A percentile compares a stretch with the other conserved stretches of the same genome.
These are phyloP conservation scores for Anacardium occidentale DNA, from an alignment of 345 rosid genomes.

Conservation along the genomic window DNA sequence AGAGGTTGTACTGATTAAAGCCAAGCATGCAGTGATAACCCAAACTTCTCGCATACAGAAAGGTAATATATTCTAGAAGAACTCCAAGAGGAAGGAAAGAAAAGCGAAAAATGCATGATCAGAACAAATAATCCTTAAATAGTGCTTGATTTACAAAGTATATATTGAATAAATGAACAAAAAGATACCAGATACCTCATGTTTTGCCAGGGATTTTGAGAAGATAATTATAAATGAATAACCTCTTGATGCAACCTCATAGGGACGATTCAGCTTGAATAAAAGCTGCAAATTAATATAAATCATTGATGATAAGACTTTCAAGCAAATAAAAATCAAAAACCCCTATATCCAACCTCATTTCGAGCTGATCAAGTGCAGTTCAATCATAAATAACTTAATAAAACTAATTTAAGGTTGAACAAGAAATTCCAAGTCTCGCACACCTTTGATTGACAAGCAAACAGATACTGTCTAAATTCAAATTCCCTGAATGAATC, in stretches of 20 bases:
- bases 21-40: conserved; percentile 89
- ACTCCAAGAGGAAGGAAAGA: conserved; percentile 24
- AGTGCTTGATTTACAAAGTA: neutral
- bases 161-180: conserved; percentile 9
- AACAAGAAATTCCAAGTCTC: conserved; percentile 25
- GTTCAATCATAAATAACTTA: neutral
- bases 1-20: conserved; percentile 64
- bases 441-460: conserved; percentile 83
- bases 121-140: conserved; percentile 18
- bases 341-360: neutral
- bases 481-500: conserved; percentile 93
- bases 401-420: conserved; percentile 10
- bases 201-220: conserved; percentile 61
- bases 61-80: conserved; percentile 53
- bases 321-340: neutral
- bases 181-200: conserved; percentile 57
- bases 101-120: conserved; percentile 3
- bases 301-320: neutral
- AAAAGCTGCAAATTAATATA: conserved; percentile 57
- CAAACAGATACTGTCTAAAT: conserved; percentile 90
- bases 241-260: conserved; percentile 94
- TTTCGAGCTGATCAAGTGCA: neutral
- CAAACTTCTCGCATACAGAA: conserved; percentile 92
- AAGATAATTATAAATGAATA: conserved; percentile 81
- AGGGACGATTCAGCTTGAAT: conserved; percentile 85